Evolutionary conservation across 73 alveolate species (phyloP).

Genomic region (Tetrahymena malaccensis): DNA sequence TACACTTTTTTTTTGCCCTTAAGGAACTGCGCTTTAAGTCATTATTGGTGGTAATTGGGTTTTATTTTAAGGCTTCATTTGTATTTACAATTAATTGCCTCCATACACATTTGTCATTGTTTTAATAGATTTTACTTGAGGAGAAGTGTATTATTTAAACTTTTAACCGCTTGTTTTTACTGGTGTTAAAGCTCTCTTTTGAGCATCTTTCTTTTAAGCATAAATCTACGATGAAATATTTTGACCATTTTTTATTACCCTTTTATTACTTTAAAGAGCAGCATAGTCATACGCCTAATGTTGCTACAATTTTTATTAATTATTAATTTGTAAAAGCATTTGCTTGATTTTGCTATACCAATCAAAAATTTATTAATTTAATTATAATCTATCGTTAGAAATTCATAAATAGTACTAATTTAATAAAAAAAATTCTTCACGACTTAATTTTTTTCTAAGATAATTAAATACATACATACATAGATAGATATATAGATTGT

Average conservation of each 20-base stretch:
- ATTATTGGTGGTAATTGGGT: background rate
- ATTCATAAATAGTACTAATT: background rate
- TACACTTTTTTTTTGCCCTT: background rate
- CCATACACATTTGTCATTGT: background rate
- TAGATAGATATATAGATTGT: background rate
- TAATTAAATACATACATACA: too few species aligned
- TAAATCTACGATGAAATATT: background rate
- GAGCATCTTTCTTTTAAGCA: background rate
- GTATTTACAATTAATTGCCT: background rate
- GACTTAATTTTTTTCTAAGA: background rate
- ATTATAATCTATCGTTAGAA: background rate
- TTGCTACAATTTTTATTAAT: background rate
- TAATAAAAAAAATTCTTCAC: background rate
- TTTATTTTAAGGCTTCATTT: background rate
- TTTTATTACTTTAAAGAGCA: background rate
- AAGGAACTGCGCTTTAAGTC: background rate
- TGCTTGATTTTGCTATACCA: background rate
- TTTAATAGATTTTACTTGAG: background rate
- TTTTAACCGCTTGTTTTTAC: background rate
- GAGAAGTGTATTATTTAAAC: background rate
- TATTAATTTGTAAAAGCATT: background rate
- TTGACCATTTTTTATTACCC: background rate
- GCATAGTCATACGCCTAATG: background rate
- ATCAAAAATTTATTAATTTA: background rate
- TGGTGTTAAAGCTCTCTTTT: background rate